Evolutionary conservation across 805 yeast genomes (phyloP).

Genomic region (Lachancea meyersii): DNA sequence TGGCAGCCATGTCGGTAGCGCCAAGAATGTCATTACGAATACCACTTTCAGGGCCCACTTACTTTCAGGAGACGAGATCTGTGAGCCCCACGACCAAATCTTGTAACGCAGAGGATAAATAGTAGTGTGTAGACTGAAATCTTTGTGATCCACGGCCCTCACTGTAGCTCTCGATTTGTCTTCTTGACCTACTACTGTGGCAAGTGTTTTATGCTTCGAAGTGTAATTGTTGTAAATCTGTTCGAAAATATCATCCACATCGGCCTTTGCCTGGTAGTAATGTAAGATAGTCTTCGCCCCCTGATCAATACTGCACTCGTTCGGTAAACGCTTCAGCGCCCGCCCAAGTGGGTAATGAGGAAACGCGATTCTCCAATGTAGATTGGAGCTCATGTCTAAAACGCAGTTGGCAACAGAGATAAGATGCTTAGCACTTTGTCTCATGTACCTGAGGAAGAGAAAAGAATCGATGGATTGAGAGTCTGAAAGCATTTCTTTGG

Average conservation of each 20-base stretch:
- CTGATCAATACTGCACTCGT: constrained; percentile 40
- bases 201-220: constrained; percentile 31
- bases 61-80: constrained; percentile 35
- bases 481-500: constrained; percentile 33
- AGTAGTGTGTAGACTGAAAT: constrained; percentile 38
- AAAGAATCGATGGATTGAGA: constrained; percentile 36
- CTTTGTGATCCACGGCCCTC: constrained; percentile 39
- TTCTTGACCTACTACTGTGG: constrained; percentile 2
- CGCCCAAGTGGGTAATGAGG: constrained; percentile 39
- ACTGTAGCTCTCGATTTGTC: constrained; percentile 14
- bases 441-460: constrained; percentile 36
- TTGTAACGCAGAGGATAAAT: constrained; percentile 32
- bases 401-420: constrained; percentile 25
- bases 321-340: constrained; percentile 38
- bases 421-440: constrained; percentile 38
- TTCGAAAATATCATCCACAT: constrained; percentile 43
- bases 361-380: constrained; percentile 33
- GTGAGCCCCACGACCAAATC: constrained; percentile 35
- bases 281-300: constrained; percentile 42
- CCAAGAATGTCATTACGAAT: constrained; percentile 33
- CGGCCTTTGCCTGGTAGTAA: constrained; percentile 38
- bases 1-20: constrained; percentile 41
- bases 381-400: constrained; percentile 18
- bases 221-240: constrained; percentile 41
- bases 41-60: constrained; percentile 41